Conservation (phyloP, 2,329 filamentous ascomycete species). For the Fusarium equiseti region DNA sequence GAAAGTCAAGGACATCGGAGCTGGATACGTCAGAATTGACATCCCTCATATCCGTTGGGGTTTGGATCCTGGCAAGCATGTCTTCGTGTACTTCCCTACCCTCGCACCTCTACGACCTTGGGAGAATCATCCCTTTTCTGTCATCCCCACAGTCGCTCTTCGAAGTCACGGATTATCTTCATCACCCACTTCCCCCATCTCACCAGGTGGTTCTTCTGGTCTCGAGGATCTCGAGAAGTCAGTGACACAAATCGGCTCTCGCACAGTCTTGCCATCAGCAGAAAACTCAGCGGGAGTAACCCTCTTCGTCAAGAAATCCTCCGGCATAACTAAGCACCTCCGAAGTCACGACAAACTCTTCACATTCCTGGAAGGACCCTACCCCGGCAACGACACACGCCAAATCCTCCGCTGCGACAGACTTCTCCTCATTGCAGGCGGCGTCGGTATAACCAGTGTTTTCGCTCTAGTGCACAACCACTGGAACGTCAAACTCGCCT, state of each 20-base stretch:
- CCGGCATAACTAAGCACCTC: conserved; percentile 14
- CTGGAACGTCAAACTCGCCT: conserved; percentile 19
- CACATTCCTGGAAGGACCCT: conserved; percentile 9
- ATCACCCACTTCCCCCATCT: background rate
- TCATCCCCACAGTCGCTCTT: conserved; percentile 17
- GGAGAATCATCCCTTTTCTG: conserved; percentile 21
- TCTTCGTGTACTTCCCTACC: conserved; percentile 20
- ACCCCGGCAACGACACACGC: background rate
- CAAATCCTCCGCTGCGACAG: conserved; percentile 16
- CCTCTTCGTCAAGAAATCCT: conserved; percentile 9
- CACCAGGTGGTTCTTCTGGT: background rate
- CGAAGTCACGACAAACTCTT: conserved; percentile 11
- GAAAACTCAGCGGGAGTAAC: conserved; percentile 16
- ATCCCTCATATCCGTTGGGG: conserved; percentile 7
- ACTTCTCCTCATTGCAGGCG: conserved; percentile 16
- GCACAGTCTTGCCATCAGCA: background rate
- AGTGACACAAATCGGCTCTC: background rate
- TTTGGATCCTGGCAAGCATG: conserved; percentile 16
- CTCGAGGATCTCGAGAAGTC: conserved; percentile 11
- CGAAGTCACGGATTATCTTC: background rate
- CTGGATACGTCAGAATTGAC: conserved; percentile 3
- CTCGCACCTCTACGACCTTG: conserved; percentile 8
- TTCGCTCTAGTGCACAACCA: conserved; percentile 9
- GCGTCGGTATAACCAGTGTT: conserved; percentile 11
- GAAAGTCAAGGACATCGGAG: conserved; percentile 19